Evolutionary conservation across 768 basidiomycete species (phyloP).

Genomic region (Podaxis sp.): DNA sequence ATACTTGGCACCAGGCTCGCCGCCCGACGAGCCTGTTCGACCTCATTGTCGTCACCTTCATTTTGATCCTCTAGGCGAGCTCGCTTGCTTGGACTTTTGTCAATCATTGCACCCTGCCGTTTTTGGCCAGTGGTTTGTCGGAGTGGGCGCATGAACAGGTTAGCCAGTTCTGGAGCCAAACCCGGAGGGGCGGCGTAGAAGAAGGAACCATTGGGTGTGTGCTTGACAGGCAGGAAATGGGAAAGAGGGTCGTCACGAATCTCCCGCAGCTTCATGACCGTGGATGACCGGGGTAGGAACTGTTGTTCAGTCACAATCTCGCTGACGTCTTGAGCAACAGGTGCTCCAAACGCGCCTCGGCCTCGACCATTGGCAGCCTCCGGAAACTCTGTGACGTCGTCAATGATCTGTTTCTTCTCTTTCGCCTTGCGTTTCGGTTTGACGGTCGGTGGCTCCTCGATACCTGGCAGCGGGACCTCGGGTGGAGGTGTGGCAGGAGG

Average conservation of each 20-base stretch:
- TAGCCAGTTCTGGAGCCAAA: slow-evolving; percentile 75
- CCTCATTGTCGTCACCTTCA: slow-evolving; percentile 56
- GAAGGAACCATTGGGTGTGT: slow-evolving; percentile 68
- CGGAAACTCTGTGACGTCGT: slow-evolving; percentile 83
- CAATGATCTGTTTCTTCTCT: slow-evolving; percentile 88
- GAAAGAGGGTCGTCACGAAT: slow-evolving; percentile 82
- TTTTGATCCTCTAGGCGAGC: slow-evolving; percentile 51
- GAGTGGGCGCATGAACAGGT: slow-evolving; percentile 82
- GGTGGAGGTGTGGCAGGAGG: slow-evolving; percentile 79
- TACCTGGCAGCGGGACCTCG: slow-evolving; percentile 49
- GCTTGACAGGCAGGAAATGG: slow-evolving; percentile 83
- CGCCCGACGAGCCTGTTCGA: slow-evolving; percentile 73
- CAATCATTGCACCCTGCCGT: slow-evolving; percentile 60
- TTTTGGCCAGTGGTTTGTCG: slow-evolving; percentile 50
- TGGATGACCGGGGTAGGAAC: slow-evolving; percentile 81
- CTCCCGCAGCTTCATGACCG: slow-evolving; percentile 83
- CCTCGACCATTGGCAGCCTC: slow-evolving; percentile 65
- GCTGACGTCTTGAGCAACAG: slow-evolving; percentile 56
- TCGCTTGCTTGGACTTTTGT: slow-evolving; percentile 58
- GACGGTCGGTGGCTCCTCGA: slow-evolving; percentile 36
- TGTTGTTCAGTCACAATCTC: slow-evolving; percentile 78
- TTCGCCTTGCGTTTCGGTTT: slow-evolving; percentile 41
- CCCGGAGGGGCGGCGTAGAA: slow-evolving; percentile 88
- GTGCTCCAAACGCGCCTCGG: slow-evolving; percentile 52
- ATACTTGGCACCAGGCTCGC: slow-evolving; percentile 64